These are phyloP conservation scores for Volutella citrinella DNA, from an alignment of 2,329 filamentous ascomycete genomes.

Conservation along the genomic window DNA sequence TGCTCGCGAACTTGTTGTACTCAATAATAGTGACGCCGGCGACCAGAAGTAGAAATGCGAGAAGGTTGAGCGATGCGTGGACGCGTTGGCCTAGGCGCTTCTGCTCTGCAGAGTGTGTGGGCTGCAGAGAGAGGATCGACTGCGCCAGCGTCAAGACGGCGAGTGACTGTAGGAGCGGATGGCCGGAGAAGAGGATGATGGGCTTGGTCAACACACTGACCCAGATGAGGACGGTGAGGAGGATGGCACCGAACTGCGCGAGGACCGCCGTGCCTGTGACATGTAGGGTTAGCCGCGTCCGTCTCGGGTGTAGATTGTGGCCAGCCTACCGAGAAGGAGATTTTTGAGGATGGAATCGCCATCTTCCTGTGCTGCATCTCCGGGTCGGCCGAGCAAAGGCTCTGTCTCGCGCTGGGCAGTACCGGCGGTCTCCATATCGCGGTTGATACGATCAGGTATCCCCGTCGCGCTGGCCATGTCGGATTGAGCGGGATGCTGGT, in stretches of 20 bases:
- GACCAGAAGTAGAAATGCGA: constrained; percentile 60
- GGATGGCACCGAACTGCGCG: constrained; percentile 73
- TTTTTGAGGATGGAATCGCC: constrained; percentile 65
- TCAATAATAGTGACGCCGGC: constrained; percentile 71
- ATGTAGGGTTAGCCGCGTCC: no score
- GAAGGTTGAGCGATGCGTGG: constrained; percentile 69
- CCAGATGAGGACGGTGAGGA: constrained; percentile 77
- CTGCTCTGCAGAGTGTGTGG: constrained; percentile 73
- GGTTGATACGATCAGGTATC: constrained; percentile 51
- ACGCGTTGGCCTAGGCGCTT: constrained; percentile 59
- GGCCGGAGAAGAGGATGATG: constrained; percentile 80
- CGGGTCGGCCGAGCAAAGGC: constrained; percentile 52
- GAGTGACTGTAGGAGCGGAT: constrained; percentile 69
- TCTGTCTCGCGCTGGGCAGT: constrained; percentile 35
- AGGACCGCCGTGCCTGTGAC: constrained; percentile 75
- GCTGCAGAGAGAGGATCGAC: constrained; percentile 81
- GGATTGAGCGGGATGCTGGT: no score
- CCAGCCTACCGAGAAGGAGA: constrained; percentile 66
- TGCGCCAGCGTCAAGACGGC: constrained; percentile 75
- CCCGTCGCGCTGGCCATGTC: constrained; percentile 68
- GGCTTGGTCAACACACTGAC: constrained; percentile 66
- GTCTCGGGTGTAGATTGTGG: no score
- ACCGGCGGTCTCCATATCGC: constrained; percentile 16
- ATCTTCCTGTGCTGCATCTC: constrained; percentile 70
- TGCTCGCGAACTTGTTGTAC: constrained; percentile 74